Conservation (phyloP, 139 green algal genomes). For the Chlorella sp. region DNA sequence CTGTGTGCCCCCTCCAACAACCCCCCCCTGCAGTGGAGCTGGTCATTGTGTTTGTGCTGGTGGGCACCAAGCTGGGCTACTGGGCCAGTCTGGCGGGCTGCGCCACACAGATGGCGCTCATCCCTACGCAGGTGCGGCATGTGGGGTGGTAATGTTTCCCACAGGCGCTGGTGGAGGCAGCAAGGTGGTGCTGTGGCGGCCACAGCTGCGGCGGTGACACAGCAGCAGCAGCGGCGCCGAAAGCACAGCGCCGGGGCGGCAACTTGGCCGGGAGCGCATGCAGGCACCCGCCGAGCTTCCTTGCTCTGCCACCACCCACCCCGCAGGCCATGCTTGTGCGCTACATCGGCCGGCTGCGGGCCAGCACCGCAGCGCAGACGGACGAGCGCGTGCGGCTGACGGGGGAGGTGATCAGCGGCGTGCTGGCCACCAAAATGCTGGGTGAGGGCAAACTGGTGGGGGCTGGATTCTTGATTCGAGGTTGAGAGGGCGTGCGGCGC, state of each 20-base stretch:
- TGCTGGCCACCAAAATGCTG: constrained; percentile 86
- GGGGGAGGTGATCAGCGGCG: constrained; percentile 59
- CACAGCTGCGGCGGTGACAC: not conserved
- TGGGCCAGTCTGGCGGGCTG: constrained; percentile 70
- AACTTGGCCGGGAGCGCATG: not conserved
- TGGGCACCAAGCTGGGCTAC: constrained; percentile 73
- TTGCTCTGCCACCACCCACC: not conserved
- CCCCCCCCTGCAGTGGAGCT: constrained; percentile 65
- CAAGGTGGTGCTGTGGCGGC: not conserved
- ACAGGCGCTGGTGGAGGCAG: too few relatives aligned
- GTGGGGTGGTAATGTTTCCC: too few relatives aligned
- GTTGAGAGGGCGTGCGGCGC: too few relatives aligned
- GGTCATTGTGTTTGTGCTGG: constrained; percentile 72
- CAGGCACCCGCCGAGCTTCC: not conserved
- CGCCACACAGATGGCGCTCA: constrained; percentile 63
- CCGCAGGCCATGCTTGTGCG: constrained; percentile 62
- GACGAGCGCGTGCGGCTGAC: constrained; percentile 85
- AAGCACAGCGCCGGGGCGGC: not conserved
- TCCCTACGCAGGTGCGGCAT: constrained; percentile 65
- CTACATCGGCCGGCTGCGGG: constrained; percentile 60
- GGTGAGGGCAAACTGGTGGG: constrained; percentile 1
- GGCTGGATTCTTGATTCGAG: too few relatives aligned
- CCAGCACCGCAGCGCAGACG: constrained; percentile 53
- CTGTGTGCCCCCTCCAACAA: not conserved
- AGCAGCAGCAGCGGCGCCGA: too few relatives aligned